A percentile compares a stretch with the other conserved stretches of the same genome.
Conservation (phyloP, 805 yeast species). For the Metschnikowia lochheadii region DNA sequence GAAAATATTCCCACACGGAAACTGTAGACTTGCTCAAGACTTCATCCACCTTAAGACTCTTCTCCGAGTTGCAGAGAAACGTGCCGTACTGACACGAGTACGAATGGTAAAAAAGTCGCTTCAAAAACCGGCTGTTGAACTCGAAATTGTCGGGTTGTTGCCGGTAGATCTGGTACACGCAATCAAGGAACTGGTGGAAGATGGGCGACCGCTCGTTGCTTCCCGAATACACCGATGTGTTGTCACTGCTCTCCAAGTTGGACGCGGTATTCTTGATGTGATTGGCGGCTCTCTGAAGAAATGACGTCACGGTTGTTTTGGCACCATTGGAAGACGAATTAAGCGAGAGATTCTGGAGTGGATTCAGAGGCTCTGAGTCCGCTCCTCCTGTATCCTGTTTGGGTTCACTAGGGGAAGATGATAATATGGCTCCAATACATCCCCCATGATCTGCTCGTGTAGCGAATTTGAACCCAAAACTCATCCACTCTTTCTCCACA, state of each 20-base stretch:
- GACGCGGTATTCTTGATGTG: constrained; percentile 38
- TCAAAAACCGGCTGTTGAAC: constrained; percentile 81
- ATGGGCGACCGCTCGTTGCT: constrained; percentile 64
- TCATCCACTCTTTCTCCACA: constrained; percentile 91
- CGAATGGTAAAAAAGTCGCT: constrained; percentile 80
- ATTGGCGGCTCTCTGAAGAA: constrained; percentile 36
- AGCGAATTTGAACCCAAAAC: constrained; percentile 88
- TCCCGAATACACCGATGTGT: constrained; percentile 24
- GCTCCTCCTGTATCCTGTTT: constrained; percentile 11
- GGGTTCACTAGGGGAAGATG: constrained; percentile 16
- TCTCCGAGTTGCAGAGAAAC: constrained; percentile 72
- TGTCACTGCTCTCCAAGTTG: constrained; percentile 1
- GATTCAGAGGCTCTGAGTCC: constrained; percentile 7
- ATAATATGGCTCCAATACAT: constrained; percentile 37
- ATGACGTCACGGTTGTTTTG: constrained; percentile 32
- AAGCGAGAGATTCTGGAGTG: background rate
- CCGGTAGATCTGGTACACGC: constrained; percentile 71
- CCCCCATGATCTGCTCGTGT: constrained; percentile 79
- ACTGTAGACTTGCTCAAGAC: constrained; percentile 49
- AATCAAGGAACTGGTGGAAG: constrained; percentile 90
- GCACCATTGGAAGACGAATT: constrained; percentile 4
- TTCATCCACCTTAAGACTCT: constrained; percentile 42
- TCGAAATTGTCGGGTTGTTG: constrained; percentile 77
- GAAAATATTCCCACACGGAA: constrained; percentile 92
- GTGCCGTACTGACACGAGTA: constrained; percentile 96